Evolutionary conservation across 2,329 filamentous ascomycete species (phyloP).

Genomic region (Paradendryphiella salina): DNA sequence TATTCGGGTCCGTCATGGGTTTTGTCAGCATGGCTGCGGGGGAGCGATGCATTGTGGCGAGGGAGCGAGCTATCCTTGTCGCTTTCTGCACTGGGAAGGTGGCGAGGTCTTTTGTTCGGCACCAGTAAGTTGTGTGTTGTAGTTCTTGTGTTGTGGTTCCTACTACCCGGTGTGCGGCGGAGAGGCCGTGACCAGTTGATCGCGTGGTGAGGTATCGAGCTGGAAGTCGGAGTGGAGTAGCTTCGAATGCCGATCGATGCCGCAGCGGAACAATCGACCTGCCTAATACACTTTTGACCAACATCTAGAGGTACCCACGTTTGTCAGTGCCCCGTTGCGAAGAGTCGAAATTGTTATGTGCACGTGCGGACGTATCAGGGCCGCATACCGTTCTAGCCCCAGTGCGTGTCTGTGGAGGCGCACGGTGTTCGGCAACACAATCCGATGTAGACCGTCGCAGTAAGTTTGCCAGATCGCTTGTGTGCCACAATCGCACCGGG

Average conservation of each 20-base stretch:
- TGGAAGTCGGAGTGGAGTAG: constrained; percentile 14
- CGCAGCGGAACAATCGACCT: constrained; percentile 14
- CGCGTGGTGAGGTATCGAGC: constrained; percentile 10
- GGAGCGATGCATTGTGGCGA: constrained; percentile 28
- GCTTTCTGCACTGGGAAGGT: not conserved
- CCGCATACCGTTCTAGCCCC: not conserved
- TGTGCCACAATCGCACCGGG: not conserved
- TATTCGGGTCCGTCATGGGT: constrained; percentile 44
- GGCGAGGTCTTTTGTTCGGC: not conserved
- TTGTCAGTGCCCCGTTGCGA: not conserved
- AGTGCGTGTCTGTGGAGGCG: constrained; percentile 2
- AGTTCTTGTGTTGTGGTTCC: not conserved
- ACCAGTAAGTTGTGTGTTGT: not conserved
- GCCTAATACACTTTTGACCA: constrained; percentile 15
- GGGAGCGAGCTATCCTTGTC: not conserved
- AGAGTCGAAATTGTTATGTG: not conserved
- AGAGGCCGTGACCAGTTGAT: constrained; percentile 5
- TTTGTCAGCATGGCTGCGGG: constrained; percentile 42
- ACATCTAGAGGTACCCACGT: constrained; percentile 5
- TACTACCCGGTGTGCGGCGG: not conserved
- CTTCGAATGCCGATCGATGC: constrained; percentile 21
- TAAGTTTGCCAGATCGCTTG: not conserved
- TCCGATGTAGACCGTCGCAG: not conserved
- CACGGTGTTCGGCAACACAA: constrained; percentile 9
- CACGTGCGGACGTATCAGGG: not conserved